These are phyloP conservation scores for Begonia masoniana DNA, from an alignment of 306 rosid genomes.

Conservation along the genomic window DNA sequence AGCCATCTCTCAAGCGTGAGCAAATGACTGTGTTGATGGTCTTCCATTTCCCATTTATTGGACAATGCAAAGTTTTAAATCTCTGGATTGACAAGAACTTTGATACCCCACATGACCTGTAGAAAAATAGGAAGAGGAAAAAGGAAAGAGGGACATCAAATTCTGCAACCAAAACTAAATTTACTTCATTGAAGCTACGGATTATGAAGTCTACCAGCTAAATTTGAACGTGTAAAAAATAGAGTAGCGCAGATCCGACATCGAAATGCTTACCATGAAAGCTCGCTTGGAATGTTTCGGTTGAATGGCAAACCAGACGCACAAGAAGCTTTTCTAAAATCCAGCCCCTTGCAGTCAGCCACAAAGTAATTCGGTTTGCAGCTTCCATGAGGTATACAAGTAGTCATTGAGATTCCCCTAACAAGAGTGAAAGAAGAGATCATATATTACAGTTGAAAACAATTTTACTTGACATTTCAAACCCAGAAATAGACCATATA, in stretches of 20 bases:
- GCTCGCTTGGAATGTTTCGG: slow-evolving; percentile 29
- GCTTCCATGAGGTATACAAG: slow-evolving; percentile 44
- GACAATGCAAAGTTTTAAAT: slow-evolving; percentile 20
- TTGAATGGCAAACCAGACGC: slow-evolving; percentile 24
- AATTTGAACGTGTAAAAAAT: not conserved
- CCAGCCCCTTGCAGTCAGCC: slow-evolving; percentile 24
- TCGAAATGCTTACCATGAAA: slow-evolving; percentile 36
- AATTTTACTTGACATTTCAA: too few relatives aligned
- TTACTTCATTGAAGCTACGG: too few relatives aligned
- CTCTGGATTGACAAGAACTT: slow-evolving; percentile 36
- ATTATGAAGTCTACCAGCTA: not conserved
- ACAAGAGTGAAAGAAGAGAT: too few relatives aligned
- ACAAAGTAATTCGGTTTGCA: slow-evolving; percentile 26
- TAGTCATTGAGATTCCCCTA: slow-evolving; percentile 28
- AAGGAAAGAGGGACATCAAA: too few relatives aligned
- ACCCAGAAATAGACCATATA: too few relatives aligned
- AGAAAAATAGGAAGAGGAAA: slow-evolving; percentile 27
- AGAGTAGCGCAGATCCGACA: not conserved
- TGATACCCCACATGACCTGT: too few relatives aligned
- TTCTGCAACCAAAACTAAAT: too few relatives aligned
- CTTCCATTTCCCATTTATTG: slow-evolving; percentile 20
- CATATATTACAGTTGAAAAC: too few relatives aligned
- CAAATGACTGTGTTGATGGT: slow-evolving; percentile 27
- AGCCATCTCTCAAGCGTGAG: slow-evolving; percentile 40
- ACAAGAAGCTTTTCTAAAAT: slow-evolving; percentile 30